Evolutionary conservation across 768 basidiomycete species (phyloP).

Genomic region (Naganishia onofrii): DNA sequence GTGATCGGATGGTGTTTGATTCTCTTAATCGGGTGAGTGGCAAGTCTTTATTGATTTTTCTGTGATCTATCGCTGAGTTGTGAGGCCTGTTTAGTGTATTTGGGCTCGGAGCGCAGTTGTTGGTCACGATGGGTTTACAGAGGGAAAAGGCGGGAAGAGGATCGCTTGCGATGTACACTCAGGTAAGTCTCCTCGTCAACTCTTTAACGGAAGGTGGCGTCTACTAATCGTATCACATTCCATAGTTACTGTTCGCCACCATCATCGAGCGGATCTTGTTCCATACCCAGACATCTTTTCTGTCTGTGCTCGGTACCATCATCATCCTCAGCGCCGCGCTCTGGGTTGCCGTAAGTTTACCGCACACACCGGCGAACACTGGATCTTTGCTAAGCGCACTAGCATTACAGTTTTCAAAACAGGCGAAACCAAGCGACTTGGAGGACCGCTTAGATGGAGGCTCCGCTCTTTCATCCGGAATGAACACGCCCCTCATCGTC

Average conservation of each 20-base stretch:
- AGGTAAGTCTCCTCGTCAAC: constrained; percentile 52
- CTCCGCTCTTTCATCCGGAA: not conserved
- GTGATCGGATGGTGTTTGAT: constrained; percentile 31
- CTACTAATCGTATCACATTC: not conserved
- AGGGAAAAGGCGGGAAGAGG: constrained; percentile 67
- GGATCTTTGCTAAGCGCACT: not conserved
- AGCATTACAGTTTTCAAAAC: constrained; percentile 12
- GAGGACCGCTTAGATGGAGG: not conserved
- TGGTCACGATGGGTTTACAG: constrained; percentile 65
- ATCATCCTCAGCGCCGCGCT: constrained; percentile 66
- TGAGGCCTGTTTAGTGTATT: constrained; percentile 51
- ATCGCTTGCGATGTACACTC: constrained; percentile 63
- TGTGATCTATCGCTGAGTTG: constrained; percentile 14
- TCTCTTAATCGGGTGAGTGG: constrained; percentile 29
- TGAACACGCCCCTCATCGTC: constrained; percentile 14
- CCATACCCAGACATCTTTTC: constrained; percentile 59
- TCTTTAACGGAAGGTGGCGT: not conserved
- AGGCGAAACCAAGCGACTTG: constrained; percentile 22
- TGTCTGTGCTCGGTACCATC: constrained; percentile 64
- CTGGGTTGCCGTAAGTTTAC: constrained; percentile 62
- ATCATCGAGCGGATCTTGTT: constrained; percentile 68
- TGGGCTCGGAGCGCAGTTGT: constrained; percentile 55
- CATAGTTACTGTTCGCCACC: constrained; percentile 66
- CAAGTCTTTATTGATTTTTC: not conserved
- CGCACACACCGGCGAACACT: not conserved